Base-by-base conservation (phyloP, 139 green algal genomes). In the Pedinophyceae sp. region DNA sequence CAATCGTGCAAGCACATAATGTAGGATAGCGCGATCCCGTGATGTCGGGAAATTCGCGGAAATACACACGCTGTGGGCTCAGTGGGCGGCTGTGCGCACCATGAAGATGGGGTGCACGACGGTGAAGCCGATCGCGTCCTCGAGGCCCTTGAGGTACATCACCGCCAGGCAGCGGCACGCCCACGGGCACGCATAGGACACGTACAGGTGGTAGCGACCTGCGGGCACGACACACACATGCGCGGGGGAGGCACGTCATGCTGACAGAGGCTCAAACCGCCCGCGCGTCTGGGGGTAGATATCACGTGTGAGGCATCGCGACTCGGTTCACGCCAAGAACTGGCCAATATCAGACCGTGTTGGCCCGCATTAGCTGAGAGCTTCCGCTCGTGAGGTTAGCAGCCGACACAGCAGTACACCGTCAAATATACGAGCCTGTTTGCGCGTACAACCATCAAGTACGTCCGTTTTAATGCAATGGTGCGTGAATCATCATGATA, bases 131-230 rank as follows among this genome's bases (percentile, higher is more conserved):
- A 96, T 85, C 2, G 49, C 71, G 56, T 93, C 61, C 40, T 87
- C 52, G 27, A 45, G 29, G n/a, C 15, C 84, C 76, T 95, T 95
- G 45, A 95, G 41, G 45, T 82, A 55, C 2, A 82, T 47, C 1
- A 71, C 61, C 0, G 78, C 67, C 19, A 93, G 48, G 27, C 68
- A 80, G 16, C 91, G 66, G 48, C 43, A 74, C 0, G 91, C 91
- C 86, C 88, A 98, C 20, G 91, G 91, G 55, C 91, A 98, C 0
- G 85, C 88, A 24, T 86, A 79, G 13, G 70, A 79, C n/a, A 98
- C 70, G 67, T 95, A 96, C 28, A 98, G 76, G 57, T 95, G 83
- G 65, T 97, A 98, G 7, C 91, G 70, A 10, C 64, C 74, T 52
- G 72, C 77, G 10, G 7, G 10, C 34, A n/a, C n/a, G n/a, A n/a